Conservation (phyloP, 2,329 filamentous ascomycete genomes). For the Colletotrichum orchidophilum region DNA sequence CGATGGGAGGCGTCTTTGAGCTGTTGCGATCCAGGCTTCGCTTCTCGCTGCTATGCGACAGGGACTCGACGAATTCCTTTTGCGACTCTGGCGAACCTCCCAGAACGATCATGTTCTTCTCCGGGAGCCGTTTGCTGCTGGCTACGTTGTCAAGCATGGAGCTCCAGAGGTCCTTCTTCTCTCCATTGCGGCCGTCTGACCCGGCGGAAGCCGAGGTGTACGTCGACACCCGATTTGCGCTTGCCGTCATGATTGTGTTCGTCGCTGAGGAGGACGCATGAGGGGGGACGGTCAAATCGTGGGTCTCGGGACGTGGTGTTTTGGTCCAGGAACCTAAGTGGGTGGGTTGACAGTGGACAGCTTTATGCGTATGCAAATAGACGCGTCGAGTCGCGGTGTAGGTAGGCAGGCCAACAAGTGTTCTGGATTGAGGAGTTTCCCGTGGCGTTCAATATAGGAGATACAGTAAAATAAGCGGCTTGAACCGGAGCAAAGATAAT, state of each 20-base stretch:
- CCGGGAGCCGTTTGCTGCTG: constrained; percentile 87
- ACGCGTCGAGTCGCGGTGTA: constrained; percentile 29
- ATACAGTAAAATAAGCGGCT: neutral
- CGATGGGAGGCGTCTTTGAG: constrained; percentile 77
- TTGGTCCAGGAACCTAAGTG: neutral
- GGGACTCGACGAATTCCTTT: constrained; percentile 80
- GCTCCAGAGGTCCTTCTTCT: constrained; percentile 93
- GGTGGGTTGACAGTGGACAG: constrained; percentile 26
- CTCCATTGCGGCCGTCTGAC: constrained; percentile 67
- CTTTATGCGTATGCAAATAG: constrained; percentile 25
- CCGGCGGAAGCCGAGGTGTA: constrained; percentile 65
- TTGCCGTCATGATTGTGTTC: constrained; percentile 55
- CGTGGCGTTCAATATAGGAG: neutral
- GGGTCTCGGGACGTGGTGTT: constrained; percentile 10
- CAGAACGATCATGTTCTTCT: constrained; percentile 90
- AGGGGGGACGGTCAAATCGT: constrained; percentile 8
- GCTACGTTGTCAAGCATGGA: constrained; percentile 92
- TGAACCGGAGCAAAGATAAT: neutral
- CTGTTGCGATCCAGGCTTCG: constrained; percentile 63
- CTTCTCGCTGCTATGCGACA: constrained; percentile 63
- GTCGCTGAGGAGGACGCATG: constrained; percentile 21
- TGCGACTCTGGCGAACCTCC: constrained; percentile 86
- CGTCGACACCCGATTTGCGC: constrained; percentile 65
- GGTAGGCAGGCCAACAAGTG: neutral
- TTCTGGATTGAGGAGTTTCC: neutral